These are phyloP conservation scores for Thelephora aurantiotincta DNA, from an alignment of 768 basidiomycete species.

Conservation along the genomic window DNA sequence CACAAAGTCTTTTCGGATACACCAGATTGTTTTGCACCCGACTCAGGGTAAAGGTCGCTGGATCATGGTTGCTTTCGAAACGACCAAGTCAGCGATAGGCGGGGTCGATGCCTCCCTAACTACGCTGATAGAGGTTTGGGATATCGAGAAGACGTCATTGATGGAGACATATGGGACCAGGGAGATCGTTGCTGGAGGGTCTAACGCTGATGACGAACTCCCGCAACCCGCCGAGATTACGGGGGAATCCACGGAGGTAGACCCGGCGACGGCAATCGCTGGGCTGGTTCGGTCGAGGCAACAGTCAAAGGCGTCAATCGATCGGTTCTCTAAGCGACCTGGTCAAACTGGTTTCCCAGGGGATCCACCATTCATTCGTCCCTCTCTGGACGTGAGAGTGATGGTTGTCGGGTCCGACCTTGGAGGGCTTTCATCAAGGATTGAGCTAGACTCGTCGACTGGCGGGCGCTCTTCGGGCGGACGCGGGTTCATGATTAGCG, in stretches of 20 bases:
- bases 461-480: slow-evolving; percentile 24
- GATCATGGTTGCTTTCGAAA: slow-evolving; percentile 75
- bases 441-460: neutral
- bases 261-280: slow-evolving; percentile 63
- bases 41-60: slow-evolving; percentile 79
- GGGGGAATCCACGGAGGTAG: slow-evolving; percentile 43
- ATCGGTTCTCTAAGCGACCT: slow-evolving; percentile 6
- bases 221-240: slow-evolving; percentile 38
- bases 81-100: slow-evolving; percentile 11
- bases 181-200: slow-evolving; percentile 15
- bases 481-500: slow-evolving; percentile 67
- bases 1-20: slow-evolving; percentile 42
- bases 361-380: slow-evolving; percentile 23
- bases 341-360: slow-evolving; percentile 12
- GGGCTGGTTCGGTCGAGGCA: slow-evolving; percentile 65
- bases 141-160: slow-evolving; percentile 66
- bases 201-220: slow-evolving; percentile 28
- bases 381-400: slow-evolving; percentile 55
- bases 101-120: slow-evolving; percentile 19
- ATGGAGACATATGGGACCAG: slow-evolving; percentile 71
- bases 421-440: slow-evolving; percentile 28
- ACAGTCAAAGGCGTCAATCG: slow-evolving; percentile 14
- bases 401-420: slow-evolving; percentile 66
- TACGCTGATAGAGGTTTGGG: slow-evolving; percentile 77
- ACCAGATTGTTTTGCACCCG: slow-evolving; percentile 74